Evolutionary conservation across 352 stramenopile genomes (phyloP).

Genomic region (Globisporangium nunn): DNA sequence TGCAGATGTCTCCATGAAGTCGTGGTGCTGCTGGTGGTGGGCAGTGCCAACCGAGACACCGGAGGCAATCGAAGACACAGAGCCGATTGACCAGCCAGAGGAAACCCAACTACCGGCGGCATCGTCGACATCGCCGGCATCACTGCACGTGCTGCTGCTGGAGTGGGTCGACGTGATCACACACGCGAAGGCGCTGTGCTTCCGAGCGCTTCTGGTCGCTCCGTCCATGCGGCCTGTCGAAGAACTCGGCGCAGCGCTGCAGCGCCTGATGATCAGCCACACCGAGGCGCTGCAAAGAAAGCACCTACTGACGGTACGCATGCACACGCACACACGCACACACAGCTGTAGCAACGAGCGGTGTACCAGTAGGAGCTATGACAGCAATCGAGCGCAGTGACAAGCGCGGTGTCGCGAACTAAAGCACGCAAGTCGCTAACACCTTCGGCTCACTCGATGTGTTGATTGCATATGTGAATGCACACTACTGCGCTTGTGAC

Average conservation of each 20-base stretch:
- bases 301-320: constrained; percentile 24
- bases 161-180: constrained; percentile 27
- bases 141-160: constrained; percentile 7
- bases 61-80: neutral
- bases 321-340: neutral
- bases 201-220: constrained; percentile 20
- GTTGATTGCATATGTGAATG: neutral
- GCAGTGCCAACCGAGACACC: neutral
- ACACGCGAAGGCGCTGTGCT: constrained; percentile 14
- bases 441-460: neutral
- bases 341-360: too few relatives aligned
- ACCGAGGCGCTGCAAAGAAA: constrained; percentile 18
- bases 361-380: neutral
- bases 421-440: too few relatives aligned
- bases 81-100: constrained; percentile 4
- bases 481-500: neutral
- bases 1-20: neutral
- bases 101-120: too few relatives aligned
- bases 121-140: constrained; percentile 7
- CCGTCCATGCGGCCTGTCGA: constrained; percentile 25
- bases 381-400: neutral
- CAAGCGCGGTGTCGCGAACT: too few relatives aligned
- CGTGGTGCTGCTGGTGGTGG: constrained; percentile 11
- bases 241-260: constrained; percentile 16
- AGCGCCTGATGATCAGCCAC: constrained; percentile 17